Evolutionary conservation across 805 yeast species (phyloP).

Genomic region (Sugiyamaella lignohabitans): DNA sequence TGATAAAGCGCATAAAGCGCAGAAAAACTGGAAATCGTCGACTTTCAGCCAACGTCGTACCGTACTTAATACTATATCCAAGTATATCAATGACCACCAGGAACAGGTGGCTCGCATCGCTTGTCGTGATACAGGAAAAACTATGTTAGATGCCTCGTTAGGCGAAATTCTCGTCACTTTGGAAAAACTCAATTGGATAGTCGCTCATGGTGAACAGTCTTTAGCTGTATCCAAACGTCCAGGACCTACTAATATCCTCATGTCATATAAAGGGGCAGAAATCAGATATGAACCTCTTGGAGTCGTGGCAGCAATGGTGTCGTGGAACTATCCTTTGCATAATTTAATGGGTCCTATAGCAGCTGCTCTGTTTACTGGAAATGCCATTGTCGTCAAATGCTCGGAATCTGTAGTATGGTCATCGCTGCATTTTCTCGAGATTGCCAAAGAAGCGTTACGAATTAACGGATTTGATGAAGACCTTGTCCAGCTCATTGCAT

Average conservation of each 20-base stretch:
- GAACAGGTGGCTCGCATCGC: conserved; percentile 85
- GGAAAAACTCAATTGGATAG: conserved; percentile 87
- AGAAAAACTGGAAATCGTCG: conserved; percentile 45
- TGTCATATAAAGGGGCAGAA: conserved; percentile 89
- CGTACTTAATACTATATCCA: conserved; percentile 62
- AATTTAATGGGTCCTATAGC: conserved; percentile 88
- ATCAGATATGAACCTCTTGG: conserved; percentile 91
- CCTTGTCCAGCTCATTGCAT: conserved; percentile 78
- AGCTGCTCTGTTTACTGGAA: conserved; percentile 85
- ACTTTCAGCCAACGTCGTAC: conserved; percentile 60
- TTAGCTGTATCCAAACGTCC: conserved; percentile 69
- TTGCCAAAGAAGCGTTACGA: conserved; percentile 65
- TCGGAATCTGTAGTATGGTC: conserved; percentile 97
- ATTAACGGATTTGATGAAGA: conserved; percentile 73
- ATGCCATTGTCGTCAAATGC: conserved; percentile 85
- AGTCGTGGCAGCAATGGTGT: conserved; percentile 80
- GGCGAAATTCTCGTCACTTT: conserved; percentile 94
- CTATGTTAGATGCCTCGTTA: conserved; percentile 82
- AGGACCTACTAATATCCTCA: conserved; percentile 78
- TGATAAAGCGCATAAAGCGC: conserved; percentile 47
- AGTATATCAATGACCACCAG: conserved; percentile 73
- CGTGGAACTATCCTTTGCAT: conserved; percentile 98
- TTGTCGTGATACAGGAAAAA: conserved; percentile 94
- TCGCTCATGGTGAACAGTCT: conserved; percentile 71
- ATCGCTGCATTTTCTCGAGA: conserved; percentile 64